Evolutionary conservation across 345 rosid species (phyloP), one percentile per base, ranked within the genome.

Genomic region (Moricandia moricandioides): DNA sequence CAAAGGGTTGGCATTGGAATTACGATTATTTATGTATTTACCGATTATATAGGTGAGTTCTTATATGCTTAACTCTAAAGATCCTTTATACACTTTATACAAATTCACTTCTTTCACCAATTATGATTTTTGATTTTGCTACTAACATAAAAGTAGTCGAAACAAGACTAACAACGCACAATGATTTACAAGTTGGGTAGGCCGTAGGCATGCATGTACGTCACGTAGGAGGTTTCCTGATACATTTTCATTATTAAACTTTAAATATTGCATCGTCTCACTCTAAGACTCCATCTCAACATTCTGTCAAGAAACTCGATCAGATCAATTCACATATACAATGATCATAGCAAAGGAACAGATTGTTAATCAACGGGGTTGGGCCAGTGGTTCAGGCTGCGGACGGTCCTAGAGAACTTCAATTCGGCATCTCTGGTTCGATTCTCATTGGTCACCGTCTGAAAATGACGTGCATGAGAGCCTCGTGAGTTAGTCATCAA

Each of bases 11-110:
- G 59, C 70, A 54, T 26, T 26, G 14, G 60, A 34, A 69, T 62
- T 76, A 62, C 57, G 37, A 13, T 49, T 62, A 29, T 69, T 69
- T 51, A 67, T 33, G 62, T 39, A 61, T 37, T 51, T 54, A 40
- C 70, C 74, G 79, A 76, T 54, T 69, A 62, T 76, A 40, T 40
- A 13, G 79, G 70, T 76, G 70, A 69, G 69, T 29, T 54, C 43
- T 31, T 52, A 27, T 72, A 14, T 64, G 69, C 39, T n/a, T 43
- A 43, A 13, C 16, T 29, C 31, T 29, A 29, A 29, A 29, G 31
- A 29, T 29, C 4, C 31, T 1, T 3, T 29, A 29, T 16, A 62
- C 10, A 34, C 8, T 34, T 61, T 0, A 5, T 7, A 33, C n/a
- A 61, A 60, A 37, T 10, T 5, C 30, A 11, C 0, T 39, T 11